Conservation (phyloP, 495 filamentous ascomycete genomes). For the Lichenothelia convexa region DNA sequence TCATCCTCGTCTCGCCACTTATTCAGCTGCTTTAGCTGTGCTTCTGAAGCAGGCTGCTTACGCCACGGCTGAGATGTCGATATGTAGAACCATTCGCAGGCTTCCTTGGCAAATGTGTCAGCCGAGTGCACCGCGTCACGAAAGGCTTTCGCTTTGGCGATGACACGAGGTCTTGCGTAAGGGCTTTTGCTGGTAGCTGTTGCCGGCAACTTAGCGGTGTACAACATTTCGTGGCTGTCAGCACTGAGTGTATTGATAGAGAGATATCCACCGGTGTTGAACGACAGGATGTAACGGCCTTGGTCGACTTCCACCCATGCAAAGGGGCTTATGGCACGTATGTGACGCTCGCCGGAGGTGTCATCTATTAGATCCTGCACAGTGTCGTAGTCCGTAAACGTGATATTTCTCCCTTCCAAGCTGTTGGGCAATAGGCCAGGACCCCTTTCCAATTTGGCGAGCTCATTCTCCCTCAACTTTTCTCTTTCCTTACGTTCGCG, state of each 20-base stretch:
- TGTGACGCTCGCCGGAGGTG: conserved; percentile 53
- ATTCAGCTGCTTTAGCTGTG: conserved; percentile 58
- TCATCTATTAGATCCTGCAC: conserved; percentile 80
- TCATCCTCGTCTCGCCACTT: conserved; percentile 36
- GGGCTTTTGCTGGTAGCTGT: conserved; percentile 24
- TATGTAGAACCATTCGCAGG: conserved; percentile 43
- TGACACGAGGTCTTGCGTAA: conserved; percentile 43
- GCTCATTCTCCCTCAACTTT: conserved; percentile 4
- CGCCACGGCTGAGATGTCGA: conserved; percentile 47
- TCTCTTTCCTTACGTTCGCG: conserved; percentile 25
- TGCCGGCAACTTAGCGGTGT: conserved; percentile 12
- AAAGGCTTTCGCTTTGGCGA: conserved; percentile 43
- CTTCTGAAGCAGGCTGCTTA: conserved; percentile 38
- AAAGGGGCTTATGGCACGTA: conserved; percentile 51
- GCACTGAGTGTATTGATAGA: conserved; percentile 35
- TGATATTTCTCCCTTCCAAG: conserved; percentile 26
- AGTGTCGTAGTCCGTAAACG: conserved; percentile 77
- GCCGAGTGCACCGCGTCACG: conserved; percentile 59
- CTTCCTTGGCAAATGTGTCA: conserved; percentile 55
- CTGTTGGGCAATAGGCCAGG: background rate
- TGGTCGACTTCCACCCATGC: conserved; percentile 63
- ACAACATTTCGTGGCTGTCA: conserved; percentile 10
- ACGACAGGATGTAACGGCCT: conserved; percentile 45
- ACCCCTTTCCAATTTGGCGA: background rate
- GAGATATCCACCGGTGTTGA: conserved; percentile 36